Conservation (phyloP, 2,329 filamentous ascomycete genomes). For the Ophidiomyces ophidiicola region DNA sequence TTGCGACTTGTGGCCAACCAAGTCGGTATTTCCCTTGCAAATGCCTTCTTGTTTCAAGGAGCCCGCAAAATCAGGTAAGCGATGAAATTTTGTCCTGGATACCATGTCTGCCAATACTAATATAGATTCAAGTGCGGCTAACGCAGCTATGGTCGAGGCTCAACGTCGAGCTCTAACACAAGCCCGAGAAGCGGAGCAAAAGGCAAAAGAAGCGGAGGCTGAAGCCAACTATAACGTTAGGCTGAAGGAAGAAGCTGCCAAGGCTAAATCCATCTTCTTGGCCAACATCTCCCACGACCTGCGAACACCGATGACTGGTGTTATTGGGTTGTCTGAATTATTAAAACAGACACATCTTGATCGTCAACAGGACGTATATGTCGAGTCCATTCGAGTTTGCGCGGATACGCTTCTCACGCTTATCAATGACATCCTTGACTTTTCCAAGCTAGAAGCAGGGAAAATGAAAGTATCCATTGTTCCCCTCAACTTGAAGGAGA, state of each 20-base stretch:
- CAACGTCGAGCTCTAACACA: slow-evolving; percentile 52
- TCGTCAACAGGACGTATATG: slow-evolving; percentile 49
- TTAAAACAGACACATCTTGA: slow-evolving; percentile 46
- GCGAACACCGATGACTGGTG: slow-evolving; percentile 90
- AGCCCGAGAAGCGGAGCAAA: slow-evolving; percentile 50
- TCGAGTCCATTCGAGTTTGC: slow-evolving; percentile 53
- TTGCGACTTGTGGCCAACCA: slow-evolving; percentile 50
- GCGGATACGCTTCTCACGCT: slow-evolving; percentile 68
- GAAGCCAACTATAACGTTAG: slow-evolving; percentile 54
- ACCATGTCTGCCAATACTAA: slow-evolving; percentile 3
- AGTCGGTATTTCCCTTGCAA: slow-evolving; percentile 52
- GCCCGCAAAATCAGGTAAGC: slow-evolving; percentile 43
- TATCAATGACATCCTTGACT: slow-evolving; percentile 84
- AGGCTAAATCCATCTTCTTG: slow-evolving; percentile 84
- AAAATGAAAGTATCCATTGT: slow-evolving; percentile 84
- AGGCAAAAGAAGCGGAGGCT: slow-evolving; percentile 52
- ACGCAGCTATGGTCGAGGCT: slow-evolving; percentile 53
- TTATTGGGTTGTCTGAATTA: slow-evolving; percentile 61
- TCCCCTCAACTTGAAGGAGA: slow-evolving; percentile 61
- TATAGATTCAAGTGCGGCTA: slow-evolving; percentile 38
- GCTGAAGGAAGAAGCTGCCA: slow-evolving; percentile 54
- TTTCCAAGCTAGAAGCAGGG: slow-evolving; percentile 73
- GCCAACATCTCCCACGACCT: slow-evolving; percentile 83
- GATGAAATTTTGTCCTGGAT: background rate
- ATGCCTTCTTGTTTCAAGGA: slow-evolving; percentile 50